These are phyloP conservation scores for Gynochthodes officinalis DNA, from an alignment of 257 asterid genomes.

Conservation along the genomic window DNA sequence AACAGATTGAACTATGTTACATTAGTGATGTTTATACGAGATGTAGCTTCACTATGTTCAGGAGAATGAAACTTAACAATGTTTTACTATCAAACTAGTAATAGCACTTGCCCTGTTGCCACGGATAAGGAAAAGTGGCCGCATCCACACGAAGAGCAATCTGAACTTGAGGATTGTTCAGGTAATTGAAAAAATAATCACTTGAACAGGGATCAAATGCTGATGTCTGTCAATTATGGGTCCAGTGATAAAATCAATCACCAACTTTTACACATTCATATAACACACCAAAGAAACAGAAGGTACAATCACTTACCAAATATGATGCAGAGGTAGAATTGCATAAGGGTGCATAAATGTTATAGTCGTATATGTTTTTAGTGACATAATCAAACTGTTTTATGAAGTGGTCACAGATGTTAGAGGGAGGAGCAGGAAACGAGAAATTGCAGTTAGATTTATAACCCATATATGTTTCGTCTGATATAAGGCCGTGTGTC, in stretches of 20 bases:
- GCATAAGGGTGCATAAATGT: slow-evolving; percentile 41
- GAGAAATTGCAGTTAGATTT: slow-evolving; percentile 23
- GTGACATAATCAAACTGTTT: background rate
- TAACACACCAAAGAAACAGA: background rate
- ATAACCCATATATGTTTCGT: slow-evolving; percentile 19
- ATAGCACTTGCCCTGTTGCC: slow-evolving; percentile 25
- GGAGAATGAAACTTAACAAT: background rate
- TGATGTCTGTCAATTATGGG: background rate
- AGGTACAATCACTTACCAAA: slow-evolving; percentile 3
- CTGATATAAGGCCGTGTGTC: slow-evolving; percentile 33
- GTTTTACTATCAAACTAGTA: too few species aligned
- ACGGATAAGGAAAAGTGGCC: slow-evolving; percentile 14
- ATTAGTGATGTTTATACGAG: background rate
- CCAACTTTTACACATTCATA: background rate
- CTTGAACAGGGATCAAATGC: slow-evolving; percentile 27
- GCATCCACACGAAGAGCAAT: slow-evolving; percentile 23
- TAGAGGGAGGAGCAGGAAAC: background rate
- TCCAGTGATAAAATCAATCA: background rate
- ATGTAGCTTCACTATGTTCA: too few species aligned
- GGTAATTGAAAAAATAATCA: slow-evolving; percentile 15
- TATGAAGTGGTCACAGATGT: slow-evolving; percentile 3
- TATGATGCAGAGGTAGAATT: slow-evolving; percentile 15
- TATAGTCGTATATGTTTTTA: slow-evolving; percentile 11
- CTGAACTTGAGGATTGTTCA: slow-evolving; percentile 24
- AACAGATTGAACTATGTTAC: background rate